A percentile compares a stretch with the other conserved stretches of the same genome.
Conservation (phyloP, 2,329 filamentous ascomycete genomes). For the Immersiporthe knoxdaviesiana region DNA sequence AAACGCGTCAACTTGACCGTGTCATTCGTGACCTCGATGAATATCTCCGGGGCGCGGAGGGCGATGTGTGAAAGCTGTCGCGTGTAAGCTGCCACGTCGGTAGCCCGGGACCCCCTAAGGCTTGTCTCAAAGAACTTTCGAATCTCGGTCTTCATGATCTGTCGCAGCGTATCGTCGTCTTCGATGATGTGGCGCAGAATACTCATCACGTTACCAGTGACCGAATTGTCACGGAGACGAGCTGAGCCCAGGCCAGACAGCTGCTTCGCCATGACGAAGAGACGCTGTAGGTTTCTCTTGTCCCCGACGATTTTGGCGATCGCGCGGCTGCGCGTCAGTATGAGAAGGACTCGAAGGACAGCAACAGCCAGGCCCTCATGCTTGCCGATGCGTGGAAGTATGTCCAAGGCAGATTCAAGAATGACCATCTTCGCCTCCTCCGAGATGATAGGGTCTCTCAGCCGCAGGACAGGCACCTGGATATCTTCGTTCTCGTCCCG, state of each 20-base stretch:
- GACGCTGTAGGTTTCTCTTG: conserved; percentile 83
- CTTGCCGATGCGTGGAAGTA: conserved; percentile 85
- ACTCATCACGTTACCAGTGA: conserved; percentile 72
- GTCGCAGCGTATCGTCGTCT: conserved; percentile 86
- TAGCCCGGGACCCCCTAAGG: conserved; percentile 52
- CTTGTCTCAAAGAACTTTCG: conserved; percentile 73
- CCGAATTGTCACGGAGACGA: conserved; percentile 62
- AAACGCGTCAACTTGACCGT: conserved; percentile 74
- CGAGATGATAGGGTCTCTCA: conserved; percentile 65
- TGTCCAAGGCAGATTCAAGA: conserved; percentile 76
- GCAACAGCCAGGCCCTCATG: conserved; percentile 84
- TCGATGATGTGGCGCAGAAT: conserved; percentile 92
- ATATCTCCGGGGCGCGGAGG: conserved; percentile 80
- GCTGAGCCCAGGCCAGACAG: conserved; percentile 78
- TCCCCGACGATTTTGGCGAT: conserved; percentile 79
- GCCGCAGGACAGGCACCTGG: conserved; percentile 59
- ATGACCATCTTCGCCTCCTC: conserved; percentile 70
- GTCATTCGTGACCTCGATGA: conserved; percentile 86
- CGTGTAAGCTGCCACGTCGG: conserved; percentile 74
- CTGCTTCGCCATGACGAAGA: conserved; percentile 96
- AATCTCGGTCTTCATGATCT: conserved; percentile 92
- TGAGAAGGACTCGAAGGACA: conserved; percentile 80
- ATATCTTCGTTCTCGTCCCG: conserved; percentile 52
- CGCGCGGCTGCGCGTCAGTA: conserved; percentile 78
- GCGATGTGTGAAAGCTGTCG: conserved; percentile 78